Conservation (phyloP, 306 rosid species). For the Quercus dentata region DNA sequence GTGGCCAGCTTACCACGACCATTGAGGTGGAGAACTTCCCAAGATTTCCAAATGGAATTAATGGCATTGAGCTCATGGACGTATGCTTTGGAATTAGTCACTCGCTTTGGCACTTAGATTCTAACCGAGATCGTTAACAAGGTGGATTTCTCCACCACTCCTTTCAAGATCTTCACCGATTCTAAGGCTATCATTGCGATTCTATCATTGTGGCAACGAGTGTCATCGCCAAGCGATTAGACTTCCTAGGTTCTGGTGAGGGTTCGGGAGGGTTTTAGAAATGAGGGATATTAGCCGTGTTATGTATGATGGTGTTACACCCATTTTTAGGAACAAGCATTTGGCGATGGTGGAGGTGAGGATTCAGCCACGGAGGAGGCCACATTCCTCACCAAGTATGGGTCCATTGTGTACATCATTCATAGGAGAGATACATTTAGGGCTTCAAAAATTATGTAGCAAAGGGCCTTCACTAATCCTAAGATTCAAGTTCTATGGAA, state of each 20-base stretch:
- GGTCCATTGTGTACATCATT: constrained; percentile 64
- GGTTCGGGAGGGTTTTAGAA: constrained; percentile 72
- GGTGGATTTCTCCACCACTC: constrained; percentile 54
- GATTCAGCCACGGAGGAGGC: constrained; percentile 96
- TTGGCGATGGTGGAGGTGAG: too few relatives aligned
- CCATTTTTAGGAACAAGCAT: constrained; percentile 70
- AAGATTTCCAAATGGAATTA: constrained; percentile 67
- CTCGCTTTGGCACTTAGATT: constrained; percentile 73
- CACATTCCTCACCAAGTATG: constrained; percentile 71
- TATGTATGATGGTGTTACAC: constrained; percentile 86
- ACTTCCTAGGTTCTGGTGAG: constrained; percentile 42
- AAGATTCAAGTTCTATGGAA: constrained; percentile 72
- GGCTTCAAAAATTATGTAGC: constrained; percentile 81
- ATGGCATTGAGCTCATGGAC: constrained; percentile 75
- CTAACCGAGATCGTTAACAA: constrained; percentile 65
- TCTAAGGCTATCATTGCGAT: too few relatives aligned
- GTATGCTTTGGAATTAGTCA: too few relatives aligned
- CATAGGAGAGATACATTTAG: constrained; percentile 69
- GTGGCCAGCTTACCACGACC: constrained; percentile 50
- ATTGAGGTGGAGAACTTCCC: constrained; percentile 90
- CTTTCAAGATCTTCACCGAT: too few relatives aligned
- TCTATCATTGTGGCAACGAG: too few relatives aligned
- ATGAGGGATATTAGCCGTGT: constrained; percentile 72
- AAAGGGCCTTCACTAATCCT: constrained; percentile 51
- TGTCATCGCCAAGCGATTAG: too few relatives aligned